Evolutionary conservation across 192 early-diverging fungal species (phyloP).

Genomic region (Backusella tarrabulga): DNA sequence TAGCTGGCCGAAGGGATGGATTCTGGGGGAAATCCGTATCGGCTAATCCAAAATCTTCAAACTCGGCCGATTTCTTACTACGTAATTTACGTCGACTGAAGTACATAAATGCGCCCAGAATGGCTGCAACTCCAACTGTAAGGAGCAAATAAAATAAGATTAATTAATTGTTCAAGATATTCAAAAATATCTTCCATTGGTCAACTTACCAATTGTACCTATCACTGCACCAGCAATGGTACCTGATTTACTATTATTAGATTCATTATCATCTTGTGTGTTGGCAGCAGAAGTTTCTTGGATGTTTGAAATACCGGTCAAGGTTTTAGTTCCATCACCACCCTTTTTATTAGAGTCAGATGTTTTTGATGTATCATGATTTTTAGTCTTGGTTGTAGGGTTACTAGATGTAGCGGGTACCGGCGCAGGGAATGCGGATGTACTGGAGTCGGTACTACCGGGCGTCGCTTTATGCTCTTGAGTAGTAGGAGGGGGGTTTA

Average conservation of each 20-base stretch:
- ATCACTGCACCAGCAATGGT: slow-evolving; percentile 17
- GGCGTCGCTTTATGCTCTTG: not conserved
- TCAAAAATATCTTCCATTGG: not conserved
- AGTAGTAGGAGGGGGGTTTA: not conserved
- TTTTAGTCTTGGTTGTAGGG: not conserved
- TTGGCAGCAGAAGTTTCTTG: not conserved
- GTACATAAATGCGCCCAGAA: slow-evolving; percentile 28
- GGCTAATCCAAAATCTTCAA: slow-evolving; percentile 37
- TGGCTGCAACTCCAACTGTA: slow-evolving; percentile 34
- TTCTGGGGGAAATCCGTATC: slow-evolving; percentile 29
- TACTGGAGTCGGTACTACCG: not conserved
- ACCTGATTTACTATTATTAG: slow-evolving; percentile 15
- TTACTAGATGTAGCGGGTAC: not conserved
- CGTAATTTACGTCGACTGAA: slow-evolving; percentile 29
- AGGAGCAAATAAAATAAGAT: not conserved
- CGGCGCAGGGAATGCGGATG: not conserved
- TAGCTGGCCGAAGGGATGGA: not conserved
- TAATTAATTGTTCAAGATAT: not conserved
- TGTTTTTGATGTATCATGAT: not conserved
- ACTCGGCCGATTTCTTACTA: slow-evolving; percentile 16
- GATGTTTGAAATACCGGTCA: not conserved
- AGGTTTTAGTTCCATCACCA: not conserved
- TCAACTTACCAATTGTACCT: slow-evolving; percentile 18
- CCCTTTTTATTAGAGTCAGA: slow-evolving; percentile 2
- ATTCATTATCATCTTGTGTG: not conserved